A percentile compares a stretch with the other conserved stretches of the same genome.
These are phyloP conservation scores for Suillus americanus DNA, from an alignment of 768 basidiomycete genomes.

Conservation along the genomic window DNA sequence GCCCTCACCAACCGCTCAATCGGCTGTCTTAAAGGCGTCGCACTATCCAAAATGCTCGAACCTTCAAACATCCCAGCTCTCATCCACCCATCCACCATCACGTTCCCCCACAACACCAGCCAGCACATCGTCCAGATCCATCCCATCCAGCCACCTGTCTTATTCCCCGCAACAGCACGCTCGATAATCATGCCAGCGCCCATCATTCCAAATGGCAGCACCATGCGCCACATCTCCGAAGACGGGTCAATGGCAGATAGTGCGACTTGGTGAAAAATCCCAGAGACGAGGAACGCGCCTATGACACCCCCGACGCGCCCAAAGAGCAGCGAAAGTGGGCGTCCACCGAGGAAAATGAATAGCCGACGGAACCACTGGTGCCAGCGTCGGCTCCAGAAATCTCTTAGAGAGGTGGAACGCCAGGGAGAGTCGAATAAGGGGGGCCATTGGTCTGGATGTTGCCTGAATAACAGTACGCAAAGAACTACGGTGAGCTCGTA, in stretches of 20 bases:
- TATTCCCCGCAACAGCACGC: conserved; percentile 25
- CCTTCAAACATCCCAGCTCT: conserved; percentile 13
- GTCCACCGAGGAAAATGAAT: conserved; percentile 32
- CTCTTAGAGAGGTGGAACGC: conserved; percentile 33
- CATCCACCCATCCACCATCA: conserved; percentile 24
- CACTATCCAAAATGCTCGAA: conserved; percentile 9
- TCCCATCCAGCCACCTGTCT: conserved; percentile 30
- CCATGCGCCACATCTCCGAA: conserved; percentile 40
- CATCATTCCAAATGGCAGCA: conserved; percentile 55
- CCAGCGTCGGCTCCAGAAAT: conserved; percentile 41
- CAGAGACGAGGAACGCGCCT: conserved; percentile 59
- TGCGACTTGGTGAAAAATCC: conserved; percentile 51
- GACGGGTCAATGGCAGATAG: conserved; percentile 50
- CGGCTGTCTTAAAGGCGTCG: conserved; percentile 7
- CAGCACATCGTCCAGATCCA: conserved; percentile 37
- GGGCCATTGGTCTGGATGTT: conserved; percentile 33
- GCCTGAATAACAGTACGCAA: conserved; percentile 27
- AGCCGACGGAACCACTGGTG: conserved; percentile 34
- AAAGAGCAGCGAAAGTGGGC: conserved; percentile 33
- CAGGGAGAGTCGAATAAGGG: conserved; percentile 35
- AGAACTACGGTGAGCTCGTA: conserved; percentile 26
- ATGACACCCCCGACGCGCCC: conserved; percentile 51
- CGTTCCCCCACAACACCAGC: conserved; percentile 22
- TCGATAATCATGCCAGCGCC: conserved; percentile 54
- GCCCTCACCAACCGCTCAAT: conserved; percentile 12